These are phyloP conservation scores for Aphanomyces cochlioides DNA, from an alignment of 352 stramenopile species.

Conservation along the genomic window DNA sequence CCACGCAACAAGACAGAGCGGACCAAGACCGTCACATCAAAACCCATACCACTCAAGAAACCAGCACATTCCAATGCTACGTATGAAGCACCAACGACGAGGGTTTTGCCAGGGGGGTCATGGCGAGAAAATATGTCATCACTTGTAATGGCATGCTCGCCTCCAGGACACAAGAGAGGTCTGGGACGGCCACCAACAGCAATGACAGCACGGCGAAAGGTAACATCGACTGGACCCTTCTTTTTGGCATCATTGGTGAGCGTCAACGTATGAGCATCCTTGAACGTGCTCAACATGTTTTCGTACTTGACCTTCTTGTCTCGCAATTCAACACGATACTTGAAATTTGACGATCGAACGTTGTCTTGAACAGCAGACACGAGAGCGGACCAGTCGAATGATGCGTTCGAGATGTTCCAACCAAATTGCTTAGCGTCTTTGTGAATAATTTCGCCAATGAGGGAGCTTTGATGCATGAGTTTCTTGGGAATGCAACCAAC, in stretches of 20 bases:
- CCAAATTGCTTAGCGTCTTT: conserved; percentile 87
- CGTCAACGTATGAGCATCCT: conserved; percentile 92
- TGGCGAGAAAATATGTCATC: conserved; percentile 84
- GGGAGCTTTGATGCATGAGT: conserved; percentile 95
- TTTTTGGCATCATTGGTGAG: conserved; percentile 84
- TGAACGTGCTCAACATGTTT: conserved; percentile 91
- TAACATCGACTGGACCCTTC: conserved; percentile 85
- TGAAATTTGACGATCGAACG: conserved; percentile 98
- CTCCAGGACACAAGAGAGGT: conserved; percentile 82
- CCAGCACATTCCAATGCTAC: conserved; percentile 97
- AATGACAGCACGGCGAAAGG: conserved; percentile 91
- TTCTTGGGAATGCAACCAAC: conserved; percentile 99
- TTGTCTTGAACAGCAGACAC: conserved; percentile 94
- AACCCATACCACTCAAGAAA: conserved; percentile 94
- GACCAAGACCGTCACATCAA: conserved; percentile 96
- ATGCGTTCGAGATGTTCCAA: conserved; percentile 54
- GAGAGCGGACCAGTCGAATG: conserved; percentile 90
- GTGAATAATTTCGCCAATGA: conserved; percentile 87
- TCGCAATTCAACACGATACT: conserved; percentile 95
- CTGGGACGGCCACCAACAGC: conserved; percentile 92
- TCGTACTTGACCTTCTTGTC: conserved; percentile 94
- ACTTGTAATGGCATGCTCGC: conserved; percentile 91
- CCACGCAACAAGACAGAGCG: conserved; percentile 95
- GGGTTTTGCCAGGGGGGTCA: conserved; percentile 91
- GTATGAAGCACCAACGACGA: conserved; percentile 97